These are phyloP conservation scores for Lumnitzera littorea DNA, from an alignment of 345 rosid genomes.

Conservation along the genomic window DNA sequence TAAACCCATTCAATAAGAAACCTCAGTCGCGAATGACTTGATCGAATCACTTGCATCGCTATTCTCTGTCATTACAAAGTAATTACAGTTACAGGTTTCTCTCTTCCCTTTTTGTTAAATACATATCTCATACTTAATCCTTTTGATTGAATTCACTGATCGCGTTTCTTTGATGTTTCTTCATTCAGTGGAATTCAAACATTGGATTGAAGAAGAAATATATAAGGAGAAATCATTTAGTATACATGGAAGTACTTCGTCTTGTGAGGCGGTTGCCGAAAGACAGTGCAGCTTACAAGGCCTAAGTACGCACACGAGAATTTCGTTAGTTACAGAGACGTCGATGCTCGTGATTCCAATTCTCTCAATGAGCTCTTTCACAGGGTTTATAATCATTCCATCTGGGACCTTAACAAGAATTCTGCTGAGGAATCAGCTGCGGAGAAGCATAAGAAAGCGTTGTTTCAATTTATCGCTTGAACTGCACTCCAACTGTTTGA, in stretches of 20 bases:
- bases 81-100: too few species aligned
- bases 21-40: too few species aligned
- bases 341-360: slow-evolving; percentile 43
- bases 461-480: slow-evolving; percentile 15
- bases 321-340: slow-evolving; percentile 76
- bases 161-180: too few species aligned
- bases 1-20: too few species aligned
- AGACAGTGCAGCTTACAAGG: slow-evolving; percentile 79
- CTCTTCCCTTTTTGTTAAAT: too few species aligned
- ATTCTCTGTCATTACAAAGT: too few species aligned
- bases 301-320: slow-evolving; percentile 83
- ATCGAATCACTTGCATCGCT: too few species aligned
- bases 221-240: slow-evolving; percentile 70
- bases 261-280: slow-evolving; percentile 67
- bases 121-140: too few species aligned
- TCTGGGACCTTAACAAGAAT: slow-evolving; percentile 94
- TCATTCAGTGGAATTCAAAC: too few species aligned
- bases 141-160: too few species aligned
- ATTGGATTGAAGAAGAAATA: neutral
- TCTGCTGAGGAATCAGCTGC: slow-evolving; percentile 74
- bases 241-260: slow-evolving; percentile 74
- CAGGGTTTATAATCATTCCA: slow-evolving; percentile 77
- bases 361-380: slow-evolving; percentile 76
- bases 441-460: slow-evolving; percentile 41
- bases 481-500: slow-evolving; percentile 41